Conservation (phyloP, 1,139 yeast genomes). For the Yamadazyma triangularis region DNA sequence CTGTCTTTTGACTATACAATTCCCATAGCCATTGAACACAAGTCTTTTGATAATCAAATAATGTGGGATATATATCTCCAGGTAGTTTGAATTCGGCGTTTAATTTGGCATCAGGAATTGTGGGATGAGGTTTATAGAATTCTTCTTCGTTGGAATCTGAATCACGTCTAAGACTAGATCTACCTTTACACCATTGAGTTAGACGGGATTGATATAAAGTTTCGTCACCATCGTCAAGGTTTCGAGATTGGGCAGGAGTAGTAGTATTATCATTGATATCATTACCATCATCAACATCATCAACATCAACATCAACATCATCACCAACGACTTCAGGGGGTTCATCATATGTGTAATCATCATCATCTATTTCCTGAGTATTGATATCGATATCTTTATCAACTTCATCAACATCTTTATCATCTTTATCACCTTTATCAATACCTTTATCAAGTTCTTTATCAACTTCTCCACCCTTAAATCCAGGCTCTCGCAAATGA, state of each 20-base stretch:
- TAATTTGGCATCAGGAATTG: conserved; percentile 66
- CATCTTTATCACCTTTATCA: conserved; percentile 5
- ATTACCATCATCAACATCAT: conserved; percentile 3
- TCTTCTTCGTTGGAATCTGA: conserved; percentile 37
- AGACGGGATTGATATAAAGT: conserved; percentile 54
- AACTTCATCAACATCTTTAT: conserved; percentile 1
- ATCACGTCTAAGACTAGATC: conserved; percentile 31
- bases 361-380: conserved; percentile 9
- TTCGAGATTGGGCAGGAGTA: conserved; percentile 19
- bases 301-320: conserved; percentile 4
- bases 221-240: conserved; percentile 81
- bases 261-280: too few relatives aligned
- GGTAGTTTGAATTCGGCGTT: conserved; percentile 72
- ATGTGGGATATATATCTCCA: conserved; percentile 82
- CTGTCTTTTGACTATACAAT: conserved; percentile 76
- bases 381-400: too few relatives aligned
- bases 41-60: conserved; percentile 91
- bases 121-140: conserved; percentile 76
- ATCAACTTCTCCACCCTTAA: conserved; percentile 11
- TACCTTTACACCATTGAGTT: conserved; percentile 49
- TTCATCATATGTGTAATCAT: conserved; percentile 3
- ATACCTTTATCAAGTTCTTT: conserved; percentile 3
- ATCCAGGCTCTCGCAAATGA: conserved; percentile 36
- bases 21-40: conserved; percentile 85
- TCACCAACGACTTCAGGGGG: conserved; percentile 1